phyloP scores from a whole-genome alignment of 2,329 filamentous ascomycete species.

The Diaporthe destruens region DNA sequence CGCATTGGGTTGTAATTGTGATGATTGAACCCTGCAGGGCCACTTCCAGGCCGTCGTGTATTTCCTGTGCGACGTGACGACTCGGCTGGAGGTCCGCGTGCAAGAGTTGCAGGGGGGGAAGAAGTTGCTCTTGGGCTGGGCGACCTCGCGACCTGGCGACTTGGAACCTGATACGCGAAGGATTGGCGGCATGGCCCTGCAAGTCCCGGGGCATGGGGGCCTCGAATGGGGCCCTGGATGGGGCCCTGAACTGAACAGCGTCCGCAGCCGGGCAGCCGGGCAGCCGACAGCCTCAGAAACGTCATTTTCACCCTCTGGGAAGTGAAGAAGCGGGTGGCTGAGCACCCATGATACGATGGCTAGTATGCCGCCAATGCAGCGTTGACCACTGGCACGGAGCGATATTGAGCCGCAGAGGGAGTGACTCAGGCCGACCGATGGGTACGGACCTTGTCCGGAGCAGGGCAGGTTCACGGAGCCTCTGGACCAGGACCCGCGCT shows the following conservation, averaged over 20 bases:
- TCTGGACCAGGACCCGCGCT: too few relatives aligned
- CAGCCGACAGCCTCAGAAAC: slow-evolving; percentile 23
- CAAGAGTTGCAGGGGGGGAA: not conserved
- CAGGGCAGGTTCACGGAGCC: too few relatives aligned
- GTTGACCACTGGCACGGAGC: slow-evolving; percentile 25
- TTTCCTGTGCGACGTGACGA: slow-evolving; percentile 3
- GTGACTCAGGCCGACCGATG: slow-evolving; percentile 34
- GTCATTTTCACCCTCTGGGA: not conserved
- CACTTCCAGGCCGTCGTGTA: slow-evolving; percentile 10
- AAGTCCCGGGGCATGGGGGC: slow-evolving; percentile 19
- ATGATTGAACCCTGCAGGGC: slow-evolving; percentile 21
- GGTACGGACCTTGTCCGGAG: not conserved
- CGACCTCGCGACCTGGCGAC: not conserved
- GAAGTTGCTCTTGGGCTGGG: not conserved
- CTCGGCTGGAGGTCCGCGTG: slow-evolving; percentile 13
- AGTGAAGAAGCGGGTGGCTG: slow-evolving; percentile 26
- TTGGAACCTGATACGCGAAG: slow-evolving; percentile 23
- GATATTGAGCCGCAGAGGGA: slow-evolving; percentile 28
- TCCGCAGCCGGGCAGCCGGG: not conserved
- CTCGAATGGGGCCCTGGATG: not conserved
- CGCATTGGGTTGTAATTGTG: slow-evolving; percentile 12
- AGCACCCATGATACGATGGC: slow-evolving; percentile 14
- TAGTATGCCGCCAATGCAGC: slow-evolving; percentile 24
- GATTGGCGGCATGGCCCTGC: slow-evolving; percentile 24
- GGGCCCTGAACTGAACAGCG: too few relatives aligned